These are phyloP conservation scores for Serendipita sp. DNA, from an alignment of 768 basidiomycete species.

Conservation along the genomic window DNA sequence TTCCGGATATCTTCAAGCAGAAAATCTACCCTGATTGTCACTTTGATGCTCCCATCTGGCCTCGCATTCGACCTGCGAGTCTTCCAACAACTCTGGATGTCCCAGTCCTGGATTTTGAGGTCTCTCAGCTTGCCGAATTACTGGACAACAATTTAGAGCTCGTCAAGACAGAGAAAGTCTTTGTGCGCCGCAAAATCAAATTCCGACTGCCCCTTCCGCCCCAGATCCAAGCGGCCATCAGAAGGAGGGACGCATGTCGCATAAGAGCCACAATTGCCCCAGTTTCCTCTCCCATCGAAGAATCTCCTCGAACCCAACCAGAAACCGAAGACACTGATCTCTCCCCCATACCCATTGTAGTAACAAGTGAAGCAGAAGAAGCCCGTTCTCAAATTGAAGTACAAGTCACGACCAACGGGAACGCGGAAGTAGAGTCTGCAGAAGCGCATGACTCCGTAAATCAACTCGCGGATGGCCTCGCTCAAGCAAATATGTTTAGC, in stretches of 20 bases:
- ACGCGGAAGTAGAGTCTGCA: too few relatives aligned
- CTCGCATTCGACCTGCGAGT: neutral
- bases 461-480: too few relatives aligned
- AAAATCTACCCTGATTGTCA: neutral
- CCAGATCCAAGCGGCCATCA: neutral
- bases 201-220: neutral
- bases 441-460: too few relatives aligned
- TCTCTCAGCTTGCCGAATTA: neutral
- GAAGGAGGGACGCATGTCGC: neutral
- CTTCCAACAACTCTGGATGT: neutral
- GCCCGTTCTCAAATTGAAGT: too few relatives aligned
- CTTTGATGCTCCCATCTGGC: neutral
- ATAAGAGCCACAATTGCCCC: neutral
- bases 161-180: neutral
- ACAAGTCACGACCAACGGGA: too few relatives aligned
- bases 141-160: neutral
- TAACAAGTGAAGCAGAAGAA: too few relatives aligned
- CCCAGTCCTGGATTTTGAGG: neutral
- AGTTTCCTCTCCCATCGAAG: too few relatives aligned
- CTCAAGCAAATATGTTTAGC: too few relatives aligned
- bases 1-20: neutral
- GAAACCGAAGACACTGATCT: too few relatives aligned
- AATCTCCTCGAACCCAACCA: too few relatives aligned
- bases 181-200: neutral
- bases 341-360: too few relatives aligned